Conservation (phyloP, 2,329 filamentous ascomycete genomes). For the Plectosphaerella plurivora region DNA sequence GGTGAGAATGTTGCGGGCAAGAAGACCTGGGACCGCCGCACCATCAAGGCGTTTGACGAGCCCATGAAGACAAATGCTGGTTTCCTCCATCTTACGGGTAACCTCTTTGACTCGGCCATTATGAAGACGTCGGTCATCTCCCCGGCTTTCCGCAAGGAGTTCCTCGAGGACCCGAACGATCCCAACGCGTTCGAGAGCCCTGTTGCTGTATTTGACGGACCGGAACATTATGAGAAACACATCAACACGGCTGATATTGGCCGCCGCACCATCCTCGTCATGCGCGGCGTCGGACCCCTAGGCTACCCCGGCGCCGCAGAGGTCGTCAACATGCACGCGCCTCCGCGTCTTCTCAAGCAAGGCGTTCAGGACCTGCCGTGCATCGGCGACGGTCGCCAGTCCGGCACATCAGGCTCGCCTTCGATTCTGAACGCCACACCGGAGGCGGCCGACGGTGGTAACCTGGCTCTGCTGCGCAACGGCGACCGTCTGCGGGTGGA, state of each 20-base stretch:
- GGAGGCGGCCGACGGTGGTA: slow-evolving; percentile 49
- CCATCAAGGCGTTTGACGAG: slow-evolving; percentile 37
- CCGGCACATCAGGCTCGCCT: slow-evolving; percentile 49
- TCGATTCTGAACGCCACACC: slow-evolving; percentile 53
- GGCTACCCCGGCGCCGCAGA: slow-evolving; percentile 47
- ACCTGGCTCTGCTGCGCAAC: slow-evolving; percentile 43
- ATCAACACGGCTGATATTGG: slow-evolving; percentile 37
- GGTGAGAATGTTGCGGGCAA: slow-evolving; percentile 36
- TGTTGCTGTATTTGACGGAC: slow-evolving; percentile 45
- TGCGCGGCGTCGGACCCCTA: slow-evolving; percentile 43
- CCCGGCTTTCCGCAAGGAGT: slow-evolving; percentile 35
- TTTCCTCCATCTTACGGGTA: slow-evolving; percentile 43
- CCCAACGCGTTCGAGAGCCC: slow-evolving; percentile 42
- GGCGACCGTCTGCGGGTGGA: slow-evolving; percentile 47
- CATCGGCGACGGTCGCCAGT: slow-evolving; percentile 51
- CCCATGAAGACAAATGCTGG: slow-evolving; percentile 46
- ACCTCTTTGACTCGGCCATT: slow-evolving; percentile 44
- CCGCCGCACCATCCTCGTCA: slow-evolving; percentile 38
- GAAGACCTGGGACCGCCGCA: slow-evolving; percentile 43
- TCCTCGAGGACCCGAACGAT: slow-evolving; percentile 38
- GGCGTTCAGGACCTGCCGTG: slow-evolving; percentile 42
- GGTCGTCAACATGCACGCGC: slow-evolving; percentile 48
- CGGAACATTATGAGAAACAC: slow-evolving; percentile 40
- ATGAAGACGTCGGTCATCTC: slow-evolving; percentile 50
- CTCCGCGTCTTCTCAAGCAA: slow-evolving; percentile 35